Conservation (phyloP, 2,329 filamentous ascomycete species). For the Alternaria ventricosa region DNA sequence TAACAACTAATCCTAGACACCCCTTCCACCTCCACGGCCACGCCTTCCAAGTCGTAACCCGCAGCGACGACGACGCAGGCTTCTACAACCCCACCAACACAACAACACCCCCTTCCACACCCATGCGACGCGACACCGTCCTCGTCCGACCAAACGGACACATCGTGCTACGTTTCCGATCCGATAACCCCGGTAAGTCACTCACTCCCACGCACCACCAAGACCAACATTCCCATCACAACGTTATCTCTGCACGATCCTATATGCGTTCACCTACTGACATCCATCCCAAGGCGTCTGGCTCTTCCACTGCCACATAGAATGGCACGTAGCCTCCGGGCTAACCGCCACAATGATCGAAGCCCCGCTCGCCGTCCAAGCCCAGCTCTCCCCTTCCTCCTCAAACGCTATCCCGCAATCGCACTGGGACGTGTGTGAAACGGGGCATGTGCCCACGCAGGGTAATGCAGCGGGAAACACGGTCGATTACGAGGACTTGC, state of each 20-base stretch:
- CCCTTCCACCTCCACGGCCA: slow-evolving; percentile 74
- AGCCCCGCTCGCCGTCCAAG: slow-evolving; percentile 64
- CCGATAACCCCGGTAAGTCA: slow-evolving; percentile 54
- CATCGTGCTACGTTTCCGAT: slow-evolving; percentile 62
- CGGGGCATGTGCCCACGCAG: slow-evolving; percentile 55
- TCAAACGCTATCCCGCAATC: slow-evolving; percentile 62
- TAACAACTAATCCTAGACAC: slow-evolving; percentile 41
- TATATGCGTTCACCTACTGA: not conserved
- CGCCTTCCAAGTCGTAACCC: slow-evolving; percentile 45
- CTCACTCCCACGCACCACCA: not conserved
- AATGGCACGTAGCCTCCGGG: slow-evolving; percentile 54
- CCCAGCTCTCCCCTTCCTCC: slow-evolving; percentile 34
- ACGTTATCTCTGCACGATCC: not conserved
- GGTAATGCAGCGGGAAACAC: slow-evolving; percentile 82
- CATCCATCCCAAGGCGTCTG: slow-evolving; percentile 21
- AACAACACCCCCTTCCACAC: slow-evolving; percentile 28
- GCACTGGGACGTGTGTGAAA: slow-evolving; percentile 66
- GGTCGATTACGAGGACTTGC: slow-evolving; percentile 63
- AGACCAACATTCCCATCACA: not conserved
- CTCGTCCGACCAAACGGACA: slow-evolving; percentile 62
- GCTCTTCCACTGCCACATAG: slow-evolving; percentile 44
- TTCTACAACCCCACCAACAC: slow-evolving; percentile 56
- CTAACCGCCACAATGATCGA: slow-evolving; percentile 61
- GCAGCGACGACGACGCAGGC: slow-evolving; percentile 43
- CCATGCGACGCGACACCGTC: slow-evolving; percentile 62